Percentiles rank a stretch among this genome's conserved stretches.
Evolutionary conservation across 306 rosid species (phyloP).

Genomic region (Vachellia collinsii): DNA sequence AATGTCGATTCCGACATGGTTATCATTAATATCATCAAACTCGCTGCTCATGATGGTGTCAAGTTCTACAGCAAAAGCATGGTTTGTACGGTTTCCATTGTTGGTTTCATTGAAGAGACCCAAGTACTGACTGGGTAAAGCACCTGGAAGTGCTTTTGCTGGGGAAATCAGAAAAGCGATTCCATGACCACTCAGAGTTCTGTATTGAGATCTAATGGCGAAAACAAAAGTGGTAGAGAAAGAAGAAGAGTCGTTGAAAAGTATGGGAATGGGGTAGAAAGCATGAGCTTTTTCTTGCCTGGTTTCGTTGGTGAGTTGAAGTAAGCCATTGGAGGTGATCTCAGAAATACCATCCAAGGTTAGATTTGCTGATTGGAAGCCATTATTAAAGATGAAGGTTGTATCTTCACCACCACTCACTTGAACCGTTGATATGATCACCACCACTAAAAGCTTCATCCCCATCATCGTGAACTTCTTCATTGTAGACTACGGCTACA

Average conservation of each 20-base stretch:
- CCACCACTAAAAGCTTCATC: neutral
- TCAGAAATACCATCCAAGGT: slow-evolving; percentile 51
- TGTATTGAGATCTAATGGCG: neutral
- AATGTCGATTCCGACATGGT: neutral
- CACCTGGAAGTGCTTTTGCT: neutral
- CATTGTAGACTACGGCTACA: neutral
- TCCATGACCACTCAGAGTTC: neutral
- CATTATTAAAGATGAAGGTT: slow-evolving; percentile 1
- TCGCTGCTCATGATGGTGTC: neutral
- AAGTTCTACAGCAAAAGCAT: neutral
- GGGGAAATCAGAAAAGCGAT: neutral
- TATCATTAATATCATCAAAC: neutral
- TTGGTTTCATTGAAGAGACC: neutral
- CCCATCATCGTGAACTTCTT: neutral
- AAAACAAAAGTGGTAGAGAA: neutral
- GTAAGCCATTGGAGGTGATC: slow-evolving; percentile 52
- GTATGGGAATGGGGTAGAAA: neutral
- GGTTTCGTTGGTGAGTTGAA: slow-evolving; percentile 60
- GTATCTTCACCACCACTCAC: slow-evolving; percentile 31
- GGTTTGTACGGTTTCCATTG: neutral
- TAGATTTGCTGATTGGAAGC: slow-evolving; percentile 1
- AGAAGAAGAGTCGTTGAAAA: neutral
- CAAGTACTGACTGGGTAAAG: neutral
- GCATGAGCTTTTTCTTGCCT: slow-evolving; percentile 51
- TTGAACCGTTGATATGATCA: neutral